Conservation (phyloP, 2,329 filamentous ascomycete genomes). For the Xylaria sp. region DNA sequence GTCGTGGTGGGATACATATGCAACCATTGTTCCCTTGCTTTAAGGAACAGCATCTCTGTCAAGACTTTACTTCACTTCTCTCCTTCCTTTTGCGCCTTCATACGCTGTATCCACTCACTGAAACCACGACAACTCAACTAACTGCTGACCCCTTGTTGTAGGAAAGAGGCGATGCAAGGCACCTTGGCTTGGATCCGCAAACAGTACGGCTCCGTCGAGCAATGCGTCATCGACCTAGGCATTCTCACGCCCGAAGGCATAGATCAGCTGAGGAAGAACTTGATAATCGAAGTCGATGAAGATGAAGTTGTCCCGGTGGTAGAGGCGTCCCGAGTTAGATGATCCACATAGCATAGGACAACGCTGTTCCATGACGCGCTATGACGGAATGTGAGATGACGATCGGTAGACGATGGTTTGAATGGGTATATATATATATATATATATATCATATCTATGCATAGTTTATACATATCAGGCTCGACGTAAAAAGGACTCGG, state of each 20-base stretch:
- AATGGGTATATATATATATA: conserved; percentile 32
- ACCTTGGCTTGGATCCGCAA: conserved; percentile 60
- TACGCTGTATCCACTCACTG: background rate
- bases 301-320: conserved; percentile 37
- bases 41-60: background rate
- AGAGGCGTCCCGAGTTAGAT: conserved; percentile 35
- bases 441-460: too few species aligned
- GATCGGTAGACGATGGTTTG: conserved; percentile 5
- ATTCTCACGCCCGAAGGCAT: conserved; percentile 63
- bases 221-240: conserved; percentile 65
- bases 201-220: conserved; percentile 67
- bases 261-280: conserved; percentile 40
- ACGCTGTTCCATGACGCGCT: background rate
- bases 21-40: background rate
- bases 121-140: background rate
- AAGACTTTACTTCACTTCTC: background rate
- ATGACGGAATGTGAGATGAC: background rate
- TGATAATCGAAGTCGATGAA: conserved; percentile 37
- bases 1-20: background rate
- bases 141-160: conserved; percentile 38
- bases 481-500: conserved; percentile 7
- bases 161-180: conserved; percentile 55
- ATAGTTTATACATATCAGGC: conserved; percentile 22
- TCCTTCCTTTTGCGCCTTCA: background rate
- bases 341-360: conserved; percentile 3